Percentiles rank a stretch among this genome's conserved stretches.
Evolutionary conservation across 202 grass and related monocot genomes (phyloP).

Genomic region (Schoenoplectus tabernaemontani): DNA sequence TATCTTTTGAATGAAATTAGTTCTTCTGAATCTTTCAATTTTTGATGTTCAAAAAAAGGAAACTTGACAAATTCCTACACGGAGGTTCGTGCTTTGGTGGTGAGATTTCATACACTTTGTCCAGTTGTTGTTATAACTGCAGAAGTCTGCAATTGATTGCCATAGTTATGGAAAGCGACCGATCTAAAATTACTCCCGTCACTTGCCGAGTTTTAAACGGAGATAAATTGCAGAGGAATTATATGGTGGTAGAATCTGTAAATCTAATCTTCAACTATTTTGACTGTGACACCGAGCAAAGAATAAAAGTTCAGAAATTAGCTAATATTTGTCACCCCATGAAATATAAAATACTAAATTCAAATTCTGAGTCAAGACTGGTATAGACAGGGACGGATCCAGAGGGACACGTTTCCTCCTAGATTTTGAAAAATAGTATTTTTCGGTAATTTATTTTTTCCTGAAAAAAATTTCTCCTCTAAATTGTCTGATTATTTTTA

Average conservation of each 20-base stretch:
- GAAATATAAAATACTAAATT: constrained; percentile 1
- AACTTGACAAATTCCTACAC: constrained; percentile 3
- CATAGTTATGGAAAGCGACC: background rate
- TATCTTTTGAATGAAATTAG: no score
- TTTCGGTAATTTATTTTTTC: no score
- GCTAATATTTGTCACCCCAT: background rate
- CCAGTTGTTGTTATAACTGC: background rate
- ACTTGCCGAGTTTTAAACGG: background rate
- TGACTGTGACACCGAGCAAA: background rate
- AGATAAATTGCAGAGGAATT: background rate
- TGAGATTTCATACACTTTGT: background rate
- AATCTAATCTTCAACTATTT: constrained; percentile 2
- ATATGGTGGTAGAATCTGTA: background rate
- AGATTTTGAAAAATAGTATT: no score
- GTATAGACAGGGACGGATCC: no score
- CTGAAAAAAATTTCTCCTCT: no score
- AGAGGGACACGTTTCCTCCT: no score
- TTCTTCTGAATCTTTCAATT: no score
- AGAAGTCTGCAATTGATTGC: background rate
- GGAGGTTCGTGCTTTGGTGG: constrained; percentile 20
- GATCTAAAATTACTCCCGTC: background rate
- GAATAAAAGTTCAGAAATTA: background rate
- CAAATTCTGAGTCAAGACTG: background rate
- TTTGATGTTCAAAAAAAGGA: no score
- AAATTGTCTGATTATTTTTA: no score